Evolutionary conservation across 2,329 filamentous ascomycete genomes (phyloP).

Genomic region (Fusarium albosuccineum): DNA sequence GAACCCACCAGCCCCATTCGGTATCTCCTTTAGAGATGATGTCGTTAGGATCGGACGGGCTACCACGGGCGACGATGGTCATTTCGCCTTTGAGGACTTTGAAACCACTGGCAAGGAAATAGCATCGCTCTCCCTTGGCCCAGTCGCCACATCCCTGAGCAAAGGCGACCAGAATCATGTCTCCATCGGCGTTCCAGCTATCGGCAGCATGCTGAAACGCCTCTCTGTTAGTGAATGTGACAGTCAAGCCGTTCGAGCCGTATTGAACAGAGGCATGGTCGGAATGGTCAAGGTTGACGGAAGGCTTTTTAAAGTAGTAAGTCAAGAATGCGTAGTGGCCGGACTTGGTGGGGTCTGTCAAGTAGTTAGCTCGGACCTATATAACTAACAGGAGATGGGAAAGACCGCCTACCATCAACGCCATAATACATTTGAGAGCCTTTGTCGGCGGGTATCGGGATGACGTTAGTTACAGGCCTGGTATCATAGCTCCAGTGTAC

Average conservation of each 20-base stretch:
- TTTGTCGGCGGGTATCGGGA: slow-evolving; percentile 39
- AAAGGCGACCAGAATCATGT: slow-evolving; percentile 46
- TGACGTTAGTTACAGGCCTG: slow-evolving; percentile 36
- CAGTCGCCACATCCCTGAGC: slow-evolving; percentile 45
- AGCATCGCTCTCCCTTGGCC: slow-evolving; percentile 47
- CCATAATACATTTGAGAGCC: slow-evolving; percentile 36
- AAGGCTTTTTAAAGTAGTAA: slow-evolving; percentile 45
- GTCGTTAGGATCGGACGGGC: not conserved
- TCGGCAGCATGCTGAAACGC: slow-evolving; percentile 40
- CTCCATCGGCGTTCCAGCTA: slow-evolving; percentile 38
- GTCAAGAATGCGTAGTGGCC: slow-evolving; percentile 46
- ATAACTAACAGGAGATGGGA: too few species aligned
- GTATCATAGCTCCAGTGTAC: slow-evolving; percentile 47
- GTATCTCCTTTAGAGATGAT: not conserved
- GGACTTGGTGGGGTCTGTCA: slow-evolving; percentile 19
- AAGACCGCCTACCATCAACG: not conserved
- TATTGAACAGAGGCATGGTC: slow-evolving; percentile 36
- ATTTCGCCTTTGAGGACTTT: slow-evolving; percentile 26
- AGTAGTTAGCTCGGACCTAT: not conserved
- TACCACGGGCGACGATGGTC: slow-evolving; percentile 36
- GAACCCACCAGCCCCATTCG: slow-evolving; percentile 4
- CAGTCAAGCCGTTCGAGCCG: slow-evolving; percentile 10
- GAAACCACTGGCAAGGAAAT: slow-evolving; percentile 43
- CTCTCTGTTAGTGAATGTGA: slow-evolving; percentile 37
- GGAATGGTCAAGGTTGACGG: slow-evolving; percentile 49